phyloP scores from a whole-genome alignment of 2,329 filamentous ascomycete genomes.

The Aspergillus clavatus region DNA sequence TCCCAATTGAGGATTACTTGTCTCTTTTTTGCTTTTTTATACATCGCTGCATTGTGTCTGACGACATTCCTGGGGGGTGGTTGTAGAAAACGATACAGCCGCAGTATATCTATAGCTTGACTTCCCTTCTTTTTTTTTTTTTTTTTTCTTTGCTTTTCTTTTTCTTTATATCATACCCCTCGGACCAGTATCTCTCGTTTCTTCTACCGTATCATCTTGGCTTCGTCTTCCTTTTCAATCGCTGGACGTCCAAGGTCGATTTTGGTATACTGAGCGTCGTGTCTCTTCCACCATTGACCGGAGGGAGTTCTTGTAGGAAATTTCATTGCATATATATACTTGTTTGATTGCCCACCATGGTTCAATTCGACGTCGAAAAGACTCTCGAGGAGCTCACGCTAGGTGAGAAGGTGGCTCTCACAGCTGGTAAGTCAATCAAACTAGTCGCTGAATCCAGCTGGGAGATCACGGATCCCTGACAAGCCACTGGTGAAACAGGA shows the following conservation, averaged over 20 bases:
- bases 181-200: neutral
- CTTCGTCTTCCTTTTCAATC: too few species aligned
- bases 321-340: neutral
- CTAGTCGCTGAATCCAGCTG: too few species aligned
- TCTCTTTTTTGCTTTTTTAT: neutral
- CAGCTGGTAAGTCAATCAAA: constrained; percentile 26
- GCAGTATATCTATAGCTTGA: neutral
- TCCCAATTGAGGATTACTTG: neutral
- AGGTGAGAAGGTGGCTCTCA: constrained; percentile 53
- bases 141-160: neutral
- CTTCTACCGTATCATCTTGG: too few species aligned
- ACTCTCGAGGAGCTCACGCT: constrained; percentile 51
- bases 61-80: too few species aligned
- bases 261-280: neutral
- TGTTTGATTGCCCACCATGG: constrained; percentile 20
- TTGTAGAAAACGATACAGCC: neutral
- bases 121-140: neutral
- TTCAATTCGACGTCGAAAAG: constrained; percentile 39
- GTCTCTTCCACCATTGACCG: constrained; percentile 3
- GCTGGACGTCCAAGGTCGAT: too few species aligned
- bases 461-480: too few species aligned
- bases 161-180: neutral
- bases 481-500: too few species aligned
- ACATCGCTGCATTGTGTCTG: too few species aligned
- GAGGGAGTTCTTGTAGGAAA: constrained; percentile 1